Conservation (phyloP, 2,329 filamentous ascomycete genomes). For the Mycosphaerella sp. region DNA sequence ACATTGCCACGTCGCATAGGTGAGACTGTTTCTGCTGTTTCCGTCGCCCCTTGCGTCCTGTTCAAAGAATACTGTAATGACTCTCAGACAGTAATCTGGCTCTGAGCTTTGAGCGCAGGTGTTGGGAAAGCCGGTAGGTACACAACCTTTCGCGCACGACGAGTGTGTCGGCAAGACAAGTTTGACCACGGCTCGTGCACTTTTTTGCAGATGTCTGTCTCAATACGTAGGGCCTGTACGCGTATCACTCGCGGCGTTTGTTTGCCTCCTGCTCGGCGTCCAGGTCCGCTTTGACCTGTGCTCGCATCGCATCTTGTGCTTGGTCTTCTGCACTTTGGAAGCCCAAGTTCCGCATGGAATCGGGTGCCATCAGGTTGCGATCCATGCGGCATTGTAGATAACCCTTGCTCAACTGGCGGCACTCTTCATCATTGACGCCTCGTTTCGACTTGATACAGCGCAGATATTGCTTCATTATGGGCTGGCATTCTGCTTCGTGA, state of each 20-base stretch:
- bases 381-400: conserved; percentile 95
- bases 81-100: no score
- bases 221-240: not conserved
- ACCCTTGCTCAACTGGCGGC: conserved; percentile 75
- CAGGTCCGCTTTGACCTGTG: conserved; percentile 4
- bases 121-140: no score
- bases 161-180: no score
- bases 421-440: conserved; percentile 80
- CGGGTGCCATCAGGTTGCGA: conserved; percentile 92
- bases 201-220: not conserved
- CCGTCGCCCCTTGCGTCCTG: no score
- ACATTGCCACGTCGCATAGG: no score
- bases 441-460: conserved; percentile 76
- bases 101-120: no score
- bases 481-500: conserved; percentile 92
- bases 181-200: no score
- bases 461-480: conserved; percentile 78
- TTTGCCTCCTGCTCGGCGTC: conserved; percentile 3
- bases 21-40: no score
- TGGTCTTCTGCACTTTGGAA: conserved; percentile 42
- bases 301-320: conserved; percentile 6
- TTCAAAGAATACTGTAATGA: no score
- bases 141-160: no score
- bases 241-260: not conserved
- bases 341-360: conserved; percentile 91